Conservation (phyloP, 805 yeast genomes). For the Lachancea quebecensis region DNA sequence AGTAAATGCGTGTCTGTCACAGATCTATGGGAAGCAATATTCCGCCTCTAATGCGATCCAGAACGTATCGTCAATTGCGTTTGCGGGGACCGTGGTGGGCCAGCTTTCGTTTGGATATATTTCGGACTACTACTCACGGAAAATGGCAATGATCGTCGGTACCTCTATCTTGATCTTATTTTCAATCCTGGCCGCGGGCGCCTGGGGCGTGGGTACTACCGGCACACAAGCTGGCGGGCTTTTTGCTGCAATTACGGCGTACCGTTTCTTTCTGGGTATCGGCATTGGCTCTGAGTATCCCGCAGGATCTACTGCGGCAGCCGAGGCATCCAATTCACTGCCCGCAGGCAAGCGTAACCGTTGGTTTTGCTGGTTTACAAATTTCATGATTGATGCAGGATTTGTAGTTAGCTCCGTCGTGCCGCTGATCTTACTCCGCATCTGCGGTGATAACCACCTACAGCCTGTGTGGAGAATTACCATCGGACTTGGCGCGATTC, state of each 20-base stretch:
- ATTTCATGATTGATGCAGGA: conserved; percentile 80
- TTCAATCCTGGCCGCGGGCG: conserved; percentile 72
- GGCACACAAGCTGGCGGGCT: conserved; percentile 61
- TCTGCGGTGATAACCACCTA: conserved; percentile 62
- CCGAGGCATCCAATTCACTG: conserved; percentile 76
- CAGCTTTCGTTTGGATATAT: conserved; percentile 74
- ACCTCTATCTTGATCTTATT: conserved; percentile 69
- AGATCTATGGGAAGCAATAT: conserved; percentile 59
- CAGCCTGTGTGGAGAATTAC: conserved; percentile 89
- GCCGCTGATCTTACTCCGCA: conserved; percentile 80
- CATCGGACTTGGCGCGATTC: conserved; percentile 83
- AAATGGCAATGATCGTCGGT: conserved; percentile 74
- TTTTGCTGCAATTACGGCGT: conserved; percentile 75
- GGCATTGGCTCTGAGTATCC: conserved; percentile 96
- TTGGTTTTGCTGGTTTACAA: conserved; percentile 84
- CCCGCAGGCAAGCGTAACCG: conserved; percentile 83
- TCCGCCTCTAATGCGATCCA: conserved; percentile 60
- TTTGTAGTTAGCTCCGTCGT: conserved; percentile 80
- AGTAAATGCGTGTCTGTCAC: conserved; percentile 61
- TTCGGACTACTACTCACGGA: conserved; percentile 76
- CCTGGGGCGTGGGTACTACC: conserved; percentile 66
- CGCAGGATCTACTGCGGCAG: conserved; percentile 86
- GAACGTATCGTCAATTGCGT: conserved; percentile 81
- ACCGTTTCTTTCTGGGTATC: conserved; percentile 81
- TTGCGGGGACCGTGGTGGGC: conserved; percentile 88